Percentiles rank a stretch among this genome's conserved stretches.
These are phyloP conservation scores for Diplodia seriata DNA, from an alignment of 2,329 filamentous ascomycete genomes.

Conservation along the genomic window DNA sequence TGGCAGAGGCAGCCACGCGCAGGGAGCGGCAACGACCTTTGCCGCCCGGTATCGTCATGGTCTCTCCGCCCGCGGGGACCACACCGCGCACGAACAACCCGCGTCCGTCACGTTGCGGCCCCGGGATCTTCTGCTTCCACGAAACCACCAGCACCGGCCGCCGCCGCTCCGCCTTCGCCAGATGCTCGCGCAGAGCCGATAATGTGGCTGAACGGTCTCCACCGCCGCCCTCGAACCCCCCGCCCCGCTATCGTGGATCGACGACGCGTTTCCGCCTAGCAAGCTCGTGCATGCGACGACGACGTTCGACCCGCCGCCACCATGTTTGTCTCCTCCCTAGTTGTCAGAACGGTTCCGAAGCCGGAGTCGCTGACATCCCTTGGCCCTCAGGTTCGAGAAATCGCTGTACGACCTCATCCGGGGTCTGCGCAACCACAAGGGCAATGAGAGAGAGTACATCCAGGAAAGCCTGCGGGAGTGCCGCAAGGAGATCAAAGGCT, in stretches of 20 bases:
- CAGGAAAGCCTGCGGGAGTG: slow-evolving; percentile 94
- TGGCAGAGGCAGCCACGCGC: neutral
- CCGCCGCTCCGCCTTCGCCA: neutral
- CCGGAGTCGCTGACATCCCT: slow-evolving; percentile 11
- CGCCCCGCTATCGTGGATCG: slow-evolving; percentile 27
- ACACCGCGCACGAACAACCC: slow-evolving; percentile 27
- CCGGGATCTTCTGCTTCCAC: neutral
- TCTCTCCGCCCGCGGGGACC: slow-evolving; percentile 27
- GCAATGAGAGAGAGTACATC: slow-evolving; percentile 93
- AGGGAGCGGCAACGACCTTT: slow-evolving; percentile 3
- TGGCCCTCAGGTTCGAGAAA: slow-evolving; percentile 85
- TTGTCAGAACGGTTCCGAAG: neutral
- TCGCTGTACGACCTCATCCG: slow-evolving; percentile 98
- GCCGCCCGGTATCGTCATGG: slow-evolving; percentile 22
- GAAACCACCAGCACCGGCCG: neutral
- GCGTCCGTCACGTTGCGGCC: neutral
- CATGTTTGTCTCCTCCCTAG: slow-evolving; percentile 6
- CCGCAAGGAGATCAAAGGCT: slow-evolving; percentile 85
- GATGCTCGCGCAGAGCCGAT: slow-evolving; percentile 26
- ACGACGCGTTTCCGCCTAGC: slow-evolving; percentile 23
- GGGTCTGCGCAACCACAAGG: slow-evolving; percentile 93
- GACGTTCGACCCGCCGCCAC: slow-evolving; percentile 4
- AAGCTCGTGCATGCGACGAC: slow-evolving; percentile 5
- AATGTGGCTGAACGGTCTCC: slow-evolving; percentile 27
- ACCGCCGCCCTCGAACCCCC: slow-evolving; percentile 25